These are phyloP conservation scores for Boletus smithii DNA, from an alignment of 1,284 basidiomycete species.

Conservation along the genomic window DNA sequence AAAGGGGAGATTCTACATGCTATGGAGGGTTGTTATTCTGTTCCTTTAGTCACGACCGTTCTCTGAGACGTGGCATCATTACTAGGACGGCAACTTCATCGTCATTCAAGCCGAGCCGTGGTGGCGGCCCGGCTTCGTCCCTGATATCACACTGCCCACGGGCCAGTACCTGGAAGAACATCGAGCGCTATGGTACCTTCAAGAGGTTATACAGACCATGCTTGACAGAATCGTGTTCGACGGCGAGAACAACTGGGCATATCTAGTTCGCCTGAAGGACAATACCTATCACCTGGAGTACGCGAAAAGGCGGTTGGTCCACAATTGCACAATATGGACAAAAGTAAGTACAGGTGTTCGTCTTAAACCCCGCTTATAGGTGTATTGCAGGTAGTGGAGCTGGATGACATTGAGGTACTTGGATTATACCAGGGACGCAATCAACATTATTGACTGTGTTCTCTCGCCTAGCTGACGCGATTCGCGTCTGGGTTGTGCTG, in stretches of 20 bases:
- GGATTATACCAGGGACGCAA: not conserved
- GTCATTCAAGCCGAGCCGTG: conserved; percentile 40
- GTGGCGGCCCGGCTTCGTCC: conserved; percentile 15
- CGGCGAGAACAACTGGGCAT: conserved; percentile 42
- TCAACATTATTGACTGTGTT: conserved; percentile 1
- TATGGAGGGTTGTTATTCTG: conserved; percentile 28
- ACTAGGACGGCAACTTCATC: conserved; percentile 36
- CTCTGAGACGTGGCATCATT: conserved; percentile 9
- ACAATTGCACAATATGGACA: conserved; percentile 39
- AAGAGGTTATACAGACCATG: conserved; percentile 38
- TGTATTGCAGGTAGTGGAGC: conserved; percentile 28
- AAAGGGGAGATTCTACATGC: conserved; percentile 25
- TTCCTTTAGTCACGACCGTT: not conserved
- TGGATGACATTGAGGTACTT: conserved; percentile 32
- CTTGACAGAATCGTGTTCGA: conserved; percentile 40
- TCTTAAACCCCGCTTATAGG: conserved; percentile 9
- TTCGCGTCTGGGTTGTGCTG: conserved; percentile 21
- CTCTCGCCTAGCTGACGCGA: conserved; percentile 23
- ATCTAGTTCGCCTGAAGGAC: conserved; percentile 35
- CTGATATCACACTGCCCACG: not conserved
- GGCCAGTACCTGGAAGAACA: conserved; percentile 16
- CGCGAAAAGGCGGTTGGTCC: conserved; percentile 31
- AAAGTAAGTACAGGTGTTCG: conserved; percentile 18
- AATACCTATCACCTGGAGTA: conserved; percentile 37
- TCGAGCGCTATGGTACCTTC: conserved; percentile 25